A percentile compares a stretch with the other conserved stretches of the same genome.
Conservation (phyloP, 2,329 filamentous ascomycete genomes). For the Fusarium sp. region DNA sequence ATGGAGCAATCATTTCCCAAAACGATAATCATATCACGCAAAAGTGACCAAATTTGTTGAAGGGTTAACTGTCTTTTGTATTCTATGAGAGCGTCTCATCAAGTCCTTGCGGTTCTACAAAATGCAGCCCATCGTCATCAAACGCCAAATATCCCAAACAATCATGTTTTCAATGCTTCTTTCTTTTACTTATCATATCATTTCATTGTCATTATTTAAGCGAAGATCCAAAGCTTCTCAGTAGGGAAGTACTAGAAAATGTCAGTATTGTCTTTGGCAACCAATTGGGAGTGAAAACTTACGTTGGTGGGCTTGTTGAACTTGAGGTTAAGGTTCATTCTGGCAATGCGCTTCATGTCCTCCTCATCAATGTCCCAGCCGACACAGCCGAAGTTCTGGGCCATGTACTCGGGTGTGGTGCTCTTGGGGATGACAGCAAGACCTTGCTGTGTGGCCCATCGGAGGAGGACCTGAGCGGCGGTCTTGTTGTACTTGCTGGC, state of each 20-base stretch:
- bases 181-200: conserved; percentile 32
- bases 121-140: conserved; percentile 37
- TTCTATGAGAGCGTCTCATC: conserved; percentile 34
- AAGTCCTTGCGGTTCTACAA: conserved; percentile 36
- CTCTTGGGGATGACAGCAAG: conserved; percentile 87
- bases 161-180: conserved; percentile 26
- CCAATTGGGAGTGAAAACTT: conserved; percentile 48
- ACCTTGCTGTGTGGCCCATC: conserved; percentile 87
- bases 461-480: conserved; percentile 82
- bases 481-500: conserved; percentile 77
- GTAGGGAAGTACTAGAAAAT: conserved; percentile 63
- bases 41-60: background rate
- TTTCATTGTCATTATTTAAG: conserved; percentile 49
- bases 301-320: conserved; percentile 82
- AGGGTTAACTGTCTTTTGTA: conserved; percentile 40
- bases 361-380: conserved; percentile 71
- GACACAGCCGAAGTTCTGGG: conserved; percentile 73
- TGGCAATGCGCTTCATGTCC: conserved; percentile 74
- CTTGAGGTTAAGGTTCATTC: conserved; percentile 71
- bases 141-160: conserved; percentile 44
- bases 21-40: background rate
- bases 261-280: conserved; percentile 5
- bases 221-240: conserved; percentile 67
- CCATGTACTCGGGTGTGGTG: conserved; percentile 62
- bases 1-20: background rate